phyloP scores from a whole-genome alignment of 441 rosid genomes.

The Brassica hybrid region DNA sequence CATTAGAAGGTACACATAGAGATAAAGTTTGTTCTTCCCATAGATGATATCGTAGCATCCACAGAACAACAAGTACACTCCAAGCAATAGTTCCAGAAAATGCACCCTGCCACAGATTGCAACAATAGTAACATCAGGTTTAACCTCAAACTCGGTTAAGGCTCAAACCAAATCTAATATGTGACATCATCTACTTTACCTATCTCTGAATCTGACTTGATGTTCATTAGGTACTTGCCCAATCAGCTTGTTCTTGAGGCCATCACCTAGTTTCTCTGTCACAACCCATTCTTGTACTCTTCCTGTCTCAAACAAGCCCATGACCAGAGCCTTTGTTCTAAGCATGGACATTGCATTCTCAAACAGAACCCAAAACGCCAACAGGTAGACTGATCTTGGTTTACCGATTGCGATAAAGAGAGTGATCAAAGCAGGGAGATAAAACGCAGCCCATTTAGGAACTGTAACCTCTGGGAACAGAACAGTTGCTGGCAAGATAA shows the following conservation, averaged over 20 bases:
- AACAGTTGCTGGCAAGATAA: constrained; percentile 61
- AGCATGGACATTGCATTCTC: constrained; percentile 66
- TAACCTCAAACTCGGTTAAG: neutral
- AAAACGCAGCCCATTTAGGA: constrained; percentile 66
- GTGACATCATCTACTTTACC: constrained; percentile 39
- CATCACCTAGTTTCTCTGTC: constrained; percentile 62
- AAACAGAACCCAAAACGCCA: constrained; percentile 62
- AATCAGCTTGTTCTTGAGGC: constrained; percentile 48
- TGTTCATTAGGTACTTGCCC: constrained; percentile 38
- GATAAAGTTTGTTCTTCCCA: constrained; percentile 51
- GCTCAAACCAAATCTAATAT: neutral
- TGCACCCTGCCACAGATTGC: constrained; percentile 46
- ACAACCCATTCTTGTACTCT: constrained; percentile 73
- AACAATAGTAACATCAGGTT: neutral
- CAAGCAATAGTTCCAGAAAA: constrained; percentile 51
- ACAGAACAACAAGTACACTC: constrained; percentile 51
- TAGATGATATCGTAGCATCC: constrained; percentile 53
- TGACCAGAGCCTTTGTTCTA: constrained; percentile 59
- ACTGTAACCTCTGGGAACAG: constrained; percentile 61
- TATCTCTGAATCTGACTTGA: constrained; percentile 48
- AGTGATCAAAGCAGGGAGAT: constrained; percentile 57
- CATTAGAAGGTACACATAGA: constrained; percentile 51
- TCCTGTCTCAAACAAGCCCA: constrained; percentile 60
- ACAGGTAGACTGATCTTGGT: constrained; percentile 58
- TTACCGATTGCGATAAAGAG: constrained; percentile 58